Percentiles rank a stretch among this genome's conserved stretches.
phyloP scores from a whole-genome alignment of 148 eudicot species.

The Cornus kousa region DNA sequence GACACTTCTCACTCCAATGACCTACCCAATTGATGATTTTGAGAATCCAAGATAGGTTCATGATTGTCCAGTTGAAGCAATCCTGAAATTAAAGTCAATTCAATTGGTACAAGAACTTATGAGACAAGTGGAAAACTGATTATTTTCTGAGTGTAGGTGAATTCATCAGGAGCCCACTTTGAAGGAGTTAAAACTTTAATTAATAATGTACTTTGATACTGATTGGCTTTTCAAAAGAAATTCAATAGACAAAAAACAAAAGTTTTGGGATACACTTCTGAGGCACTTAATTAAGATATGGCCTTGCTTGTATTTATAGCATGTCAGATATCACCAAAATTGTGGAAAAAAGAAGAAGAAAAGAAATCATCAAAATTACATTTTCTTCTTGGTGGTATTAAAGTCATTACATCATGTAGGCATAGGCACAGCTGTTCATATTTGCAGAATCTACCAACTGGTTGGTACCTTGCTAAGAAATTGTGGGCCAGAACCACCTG shows the following conservation, averaged over 20 bases:
- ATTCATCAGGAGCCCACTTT: not conserved
- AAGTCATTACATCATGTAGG: conserved; percentile 16
- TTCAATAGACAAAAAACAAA: not conserved
- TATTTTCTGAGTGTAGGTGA: not conserved
- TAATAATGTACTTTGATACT: not conserved
- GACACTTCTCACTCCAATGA: not conserved
- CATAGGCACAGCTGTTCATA: not conserved
- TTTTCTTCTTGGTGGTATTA: not conserved
- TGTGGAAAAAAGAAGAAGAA: too few relatives aligned
- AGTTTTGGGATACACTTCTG: not conserved
- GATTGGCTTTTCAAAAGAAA: not conserved
- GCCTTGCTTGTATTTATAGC: not conserved
- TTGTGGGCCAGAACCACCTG: not conserved
- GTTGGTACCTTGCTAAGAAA: conserved; percentile 3
- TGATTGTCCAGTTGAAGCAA: not conserved
- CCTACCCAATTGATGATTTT: not conserved
- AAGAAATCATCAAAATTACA: not conserved
- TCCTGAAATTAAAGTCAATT: not conserved
- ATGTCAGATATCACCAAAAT: not conserved
- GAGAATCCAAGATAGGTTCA: not conserved
- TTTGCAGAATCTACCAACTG: not conserved
- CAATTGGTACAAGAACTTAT: not conserved
- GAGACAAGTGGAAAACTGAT: conserved; percentile 1
- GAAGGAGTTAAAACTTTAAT: not conserved
- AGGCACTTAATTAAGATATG: not conserved